Base-by-base conservation (phyloP, 2,329 filamentous ascomycete species). In the Blastomyces percursus region DNA sequence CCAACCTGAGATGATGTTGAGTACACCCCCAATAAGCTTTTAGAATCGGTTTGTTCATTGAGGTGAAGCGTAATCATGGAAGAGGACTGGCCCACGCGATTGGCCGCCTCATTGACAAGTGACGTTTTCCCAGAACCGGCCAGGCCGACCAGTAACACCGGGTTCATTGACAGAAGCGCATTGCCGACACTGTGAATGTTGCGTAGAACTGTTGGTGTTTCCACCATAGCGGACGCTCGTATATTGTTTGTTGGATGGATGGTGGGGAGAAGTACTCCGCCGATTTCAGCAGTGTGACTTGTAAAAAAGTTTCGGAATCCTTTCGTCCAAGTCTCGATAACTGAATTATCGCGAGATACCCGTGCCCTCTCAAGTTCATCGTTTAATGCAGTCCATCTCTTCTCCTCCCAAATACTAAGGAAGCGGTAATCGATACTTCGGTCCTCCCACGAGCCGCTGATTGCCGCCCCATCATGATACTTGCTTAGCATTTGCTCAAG, bases 21-120 rank as follows among this genome's bases (percentile, higher is more conserved):
- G 75, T 99, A 97, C 72, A 97, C 85, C 3, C 94, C 94, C 66
- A 99, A 85, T 50, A 99, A 84, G 78, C 96, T 89, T 75, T 99
- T 99, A 0, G 93, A 92, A 75, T 99, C 94, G 2, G 92, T 97
- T 75, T 99, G 95, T 75, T 97, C 94, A 72, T 99, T 99, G 42
- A 99, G 80, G 75, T 99, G 93, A 38, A 99, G 81, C 3, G 93
- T 97, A 60, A 99, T 88, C 86, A 99, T 91, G 64, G 84, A 85
- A 6, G 86, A 83, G 27, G 89, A 84, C 75, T 90, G 90, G 65
- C 89, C 89, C 62, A 97, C 83, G 67, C 88, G 84, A 69, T 84
- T 84, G 30, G 93, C 92, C 64, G 93, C 83, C 72, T 96, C 88
- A 66, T 90, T 88, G 16, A 95, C 84, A 24, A 96, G 76, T 0